Conservation (phyloP, 768 basidiomycete species). For the Pulveroboletus sp. region DNA sequence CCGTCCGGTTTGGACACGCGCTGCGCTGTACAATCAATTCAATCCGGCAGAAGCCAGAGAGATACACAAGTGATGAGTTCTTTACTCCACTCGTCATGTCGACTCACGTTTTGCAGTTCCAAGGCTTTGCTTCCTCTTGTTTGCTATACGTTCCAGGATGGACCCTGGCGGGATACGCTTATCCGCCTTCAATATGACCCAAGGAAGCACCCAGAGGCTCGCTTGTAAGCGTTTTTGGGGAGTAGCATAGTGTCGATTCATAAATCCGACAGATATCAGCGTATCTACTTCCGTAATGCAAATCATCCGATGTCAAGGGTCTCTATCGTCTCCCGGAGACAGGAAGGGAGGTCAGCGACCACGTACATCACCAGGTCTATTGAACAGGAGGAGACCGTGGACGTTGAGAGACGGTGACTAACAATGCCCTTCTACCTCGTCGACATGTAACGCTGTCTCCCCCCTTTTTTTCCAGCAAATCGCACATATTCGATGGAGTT, state of each 20-base stretch:
- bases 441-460: not conserved
- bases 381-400: slow-evolving; percentile 31
- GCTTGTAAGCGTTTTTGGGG: slow-evolving; percentile 58
- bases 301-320: slow-evolving; percentile 76
- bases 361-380: slow-evolving; percentile 27
- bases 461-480: slow-evolving; percentile 39
- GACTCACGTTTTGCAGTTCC: slow-evolving; percentile 45
- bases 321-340: slow-evolving; percentile 64
- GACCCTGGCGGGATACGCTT: slow-evolving; percentile 89
- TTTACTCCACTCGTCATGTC: not conserved
- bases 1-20: slow-evolving; percentile 88
- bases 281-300: slow-evolving; percentile 84
- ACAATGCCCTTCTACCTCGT: not conserved
- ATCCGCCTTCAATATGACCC: slow-evolving; percentile 90
- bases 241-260: not conserved
- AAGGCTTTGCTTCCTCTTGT: slow-evolving; percentile 77
- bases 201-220: slow-evolving; percentile 60
- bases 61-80: slow-evolving; percentile 65
- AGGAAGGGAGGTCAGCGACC: slow-evolving; percentile 37
- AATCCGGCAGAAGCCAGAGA: slow-evolving; percentile 60
- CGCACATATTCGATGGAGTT: slow-evolving; percentile 87
- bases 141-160: slow-evolving; percentile 88
- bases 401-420: slow-evolving; percentile 30
- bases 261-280: slow-evolving; percentile 70
- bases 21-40: slow-evolving; percentile 81